phyloP scores from a whole-genome alignment of 257 asterid genomes.

The Craterostigma plantagineum region DNA sequence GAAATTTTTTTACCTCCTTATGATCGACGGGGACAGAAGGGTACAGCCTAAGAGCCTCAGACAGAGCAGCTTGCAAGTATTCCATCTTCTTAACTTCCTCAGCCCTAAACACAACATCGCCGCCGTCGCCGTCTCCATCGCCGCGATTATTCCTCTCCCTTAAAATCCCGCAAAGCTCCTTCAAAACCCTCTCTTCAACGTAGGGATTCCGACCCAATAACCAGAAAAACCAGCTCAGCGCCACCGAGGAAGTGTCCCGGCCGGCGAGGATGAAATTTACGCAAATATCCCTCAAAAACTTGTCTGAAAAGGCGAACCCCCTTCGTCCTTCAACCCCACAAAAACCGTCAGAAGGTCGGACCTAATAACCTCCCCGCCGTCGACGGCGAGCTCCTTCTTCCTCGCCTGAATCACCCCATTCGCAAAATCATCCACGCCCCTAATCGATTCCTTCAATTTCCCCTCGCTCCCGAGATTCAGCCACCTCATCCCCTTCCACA shows the following conservation, averaged over 20 bases:
- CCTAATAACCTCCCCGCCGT: slow-evolving; percentile 10
- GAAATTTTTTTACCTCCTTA: slow-evolving; percentile 83
- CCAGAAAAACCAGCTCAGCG: slow-evolving; percentile 97
- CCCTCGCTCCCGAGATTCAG: slow-evolving; percentile 47
- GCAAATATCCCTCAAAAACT: slow-evolving; percentile 60
- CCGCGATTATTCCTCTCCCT: slow-evolving; percentile 19
- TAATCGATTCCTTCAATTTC: slow-evolving; percentile 29
- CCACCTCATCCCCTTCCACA: slow-evolving; percentile 62
- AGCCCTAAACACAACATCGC: slow-evolving; percentile 31
- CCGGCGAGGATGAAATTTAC: slow-evolving; percentile 91
- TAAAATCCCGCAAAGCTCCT: slow-evolving; percentile 43
- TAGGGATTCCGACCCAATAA: slow-evolving; percentile 30
- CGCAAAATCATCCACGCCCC: slow-evolving; percentile 56
- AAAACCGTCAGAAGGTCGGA: slow-evolving; percentile 73
- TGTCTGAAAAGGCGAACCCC: slow-evolving; percentile 38
- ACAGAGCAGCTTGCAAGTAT: slow-evolving; percentile 81
- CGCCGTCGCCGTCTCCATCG: neutral
- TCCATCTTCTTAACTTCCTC: slow-evolving; percentile 95
- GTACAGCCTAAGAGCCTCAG: slow-evolving; percentile 78
- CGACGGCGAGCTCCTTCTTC: slow-evolving; percentile 38
- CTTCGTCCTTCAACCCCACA: slow-evolving; percentile 48
- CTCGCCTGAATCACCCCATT: slow-evolving; percentile 48
- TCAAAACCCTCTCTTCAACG: slow-evolving; percentile 57
- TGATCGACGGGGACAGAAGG: slow-evolving; percentile 98
- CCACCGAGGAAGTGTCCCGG: slow-evolving; percentile 93